A percentile compares a stretch with the other conserved stretches of the same genome.
Evolutionary conservation across 176 grass and related monocot species (phyloP).

Genomic region (Olyra latifolia): DNA sequence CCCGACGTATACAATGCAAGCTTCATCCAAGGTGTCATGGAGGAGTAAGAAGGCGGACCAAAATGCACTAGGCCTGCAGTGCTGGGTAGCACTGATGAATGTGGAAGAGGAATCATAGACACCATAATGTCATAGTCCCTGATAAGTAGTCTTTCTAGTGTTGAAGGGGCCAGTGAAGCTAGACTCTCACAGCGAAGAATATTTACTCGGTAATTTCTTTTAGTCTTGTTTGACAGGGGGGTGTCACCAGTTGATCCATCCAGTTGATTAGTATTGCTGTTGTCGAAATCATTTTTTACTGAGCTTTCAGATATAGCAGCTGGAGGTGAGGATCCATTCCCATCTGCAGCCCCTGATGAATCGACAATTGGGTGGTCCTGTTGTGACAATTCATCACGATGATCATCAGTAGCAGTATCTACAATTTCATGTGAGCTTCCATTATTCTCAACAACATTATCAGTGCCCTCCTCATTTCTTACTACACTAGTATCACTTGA

Average conservation of each 20-base stretch:
- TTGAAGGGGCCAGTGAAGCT: constrained; percentile 66
- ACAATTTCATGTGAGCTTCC: constrained; percentile 5
- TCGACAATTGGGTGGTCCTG: constrained; percentile 22
- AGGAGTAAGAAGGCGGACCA: constrained; percentile 90
- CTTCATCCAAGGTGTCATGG: constrained; percentile 98
- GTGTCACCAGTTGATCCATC: constrained; percentile 24
- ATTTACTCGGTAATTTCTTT: constrained; percentile 78
- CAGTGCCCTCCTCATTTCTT: constrained; percentile 2
- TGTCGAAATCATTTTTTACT: constrained; percentile 14
- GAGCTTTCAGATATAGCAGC: not conserved
- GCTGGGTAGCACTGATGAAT: constrained; percentile 65
- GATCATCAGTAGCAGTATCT: not conserved
- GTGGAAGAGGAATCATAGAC: constrained; percentile 91
- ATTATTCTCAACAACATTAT: constrained; percentile 18
- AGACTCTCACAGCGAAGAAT: constrained; percentile 96
- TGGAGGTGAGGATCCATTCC: constrained; percentile 11
- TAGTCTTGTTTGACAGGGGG: constrained; percentile 37
- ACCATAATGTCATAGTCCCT: constrained; percentile 93
- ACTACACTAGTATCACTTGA: constrained; percentile 28
- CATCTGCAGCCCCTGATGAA: constrained; percentile 22
- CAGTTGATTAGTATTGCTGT: not conserved
- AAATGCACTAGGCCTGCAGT: constrained; percentile 72
- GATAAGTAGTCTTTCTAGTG: constrained; percentile 71
- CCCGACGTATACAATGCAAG: constrained; percentile 71
- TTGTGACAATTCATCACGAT: constrained; percentile 1